Evolutionary conservation across 176 grass and related monocot genomes (phyloP), one percentile per base, ranked within the genome.

Genomic region (Chloris gayana): DNA sequence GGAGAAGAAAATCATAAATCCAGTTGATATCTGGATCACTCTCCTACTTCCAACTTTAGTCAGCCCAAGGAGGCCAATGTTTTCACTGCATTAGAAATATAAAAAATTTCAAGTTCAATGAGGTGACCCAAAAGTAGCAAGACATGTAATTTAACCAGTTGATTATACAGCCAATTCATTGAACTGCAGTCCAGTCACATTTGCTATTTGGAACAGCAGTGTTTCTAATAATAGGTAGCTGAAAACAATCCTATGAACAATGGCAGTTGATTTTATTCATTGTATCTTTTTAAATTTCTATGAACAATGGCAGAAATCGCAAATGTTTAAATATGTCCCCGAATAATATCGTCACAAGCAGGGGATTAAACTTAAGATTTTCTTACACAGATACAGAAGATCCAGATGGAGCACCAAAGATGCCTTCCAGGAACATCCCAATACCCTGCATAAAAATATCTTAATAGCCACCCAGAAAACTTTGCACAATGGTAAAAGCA

Each of bases 1-100:
- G 82, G 93, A 91, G 82, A 95, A 99, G 85, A 99, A 99, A 60
- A 99, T 79, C 97, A 99, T 99, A 86, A 95, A 99, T 76, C 87
- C 97, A 39, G 93, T 88, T 67, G 97, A 99, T 81, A 99, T 91
- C 83, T 99, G 88, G 82, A 99, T 87, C 30, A 93, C 86, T 83
- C 96, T 86, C 60, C 96, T 89, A 37, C 96, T 99, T 74, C 96
- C 96, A 82, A 95, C 92, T 93, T 90, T 89, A 9, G 96, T 95
- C 67, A 99, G 69, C 30, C 97, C 97, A 84, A 99, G 78, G 21
- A 99, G 87, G 44, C 97, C 97, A 65, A 99, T 76, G 74, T 99
- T 99, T 83, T 88, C 93, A 66, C 97, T 99, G 78, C 80, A 95
- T 89, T 72, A 58, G 21, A 65, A 65, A 74, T 8, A 56, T 21